phyloP scores from a whole-genome alignment of 108 stramenopile species.

The Pelagomonas calceolata region DNA sequence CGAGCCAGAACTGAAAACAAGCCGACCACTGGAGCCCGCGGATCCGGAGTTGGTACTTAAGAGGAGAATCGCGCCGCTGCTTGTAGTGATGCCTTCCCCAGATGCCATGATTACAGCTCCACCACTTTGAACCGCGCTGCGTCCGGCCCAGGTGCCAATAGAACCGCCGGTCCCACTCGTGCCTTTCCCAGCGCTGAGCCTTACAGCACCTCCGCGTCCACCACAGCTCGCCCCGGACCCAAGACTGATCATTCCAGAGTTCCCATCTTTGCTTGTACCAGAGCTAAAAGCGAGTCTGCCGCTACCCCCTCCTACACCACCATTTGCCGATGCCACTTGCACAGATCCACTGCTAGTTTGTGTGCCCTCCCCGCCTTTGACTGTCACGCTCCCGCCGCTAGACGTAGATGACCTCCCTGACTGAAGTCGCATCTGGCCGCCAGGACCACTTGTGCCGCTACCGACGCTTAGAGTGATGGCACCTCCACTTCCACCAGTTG shows the following conservation, averaged over 20 bases:
- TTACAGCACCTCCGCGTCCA: background rate
- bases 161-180: background rate
- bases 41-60: background rate
- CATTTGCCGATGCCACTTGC: background rate
- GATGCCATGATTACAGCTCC: background rate
- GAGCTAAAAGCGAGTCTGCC: background rate
- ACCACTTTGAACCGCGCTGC: background rate
- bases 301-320: background rate
- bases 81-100: background rate
- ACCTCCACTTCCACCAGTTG: slow-evolving; percentile 1
- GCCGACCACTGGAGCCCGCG: background rate
- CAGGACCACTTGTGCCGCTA: background rate
- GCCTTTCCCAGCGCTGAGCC: background rate
- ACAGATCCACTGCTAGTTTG: background rate
- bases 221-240: background rate
- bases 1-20: background rate
- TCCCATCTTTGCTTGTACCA: background rate
- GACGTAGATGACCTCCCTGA: background rate
- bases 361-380: background rate
- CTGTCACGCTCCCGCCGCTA: background rate
- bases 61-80: background rate
- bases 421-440: too few species aligned
- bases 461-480: background rate
- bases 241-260: background rate
- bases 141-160: background rate